phyloP scores from a whole-genome alignment of 2,329 filamentous ascomycete genomes.

The Colletotrichum camelliae region DNA sequence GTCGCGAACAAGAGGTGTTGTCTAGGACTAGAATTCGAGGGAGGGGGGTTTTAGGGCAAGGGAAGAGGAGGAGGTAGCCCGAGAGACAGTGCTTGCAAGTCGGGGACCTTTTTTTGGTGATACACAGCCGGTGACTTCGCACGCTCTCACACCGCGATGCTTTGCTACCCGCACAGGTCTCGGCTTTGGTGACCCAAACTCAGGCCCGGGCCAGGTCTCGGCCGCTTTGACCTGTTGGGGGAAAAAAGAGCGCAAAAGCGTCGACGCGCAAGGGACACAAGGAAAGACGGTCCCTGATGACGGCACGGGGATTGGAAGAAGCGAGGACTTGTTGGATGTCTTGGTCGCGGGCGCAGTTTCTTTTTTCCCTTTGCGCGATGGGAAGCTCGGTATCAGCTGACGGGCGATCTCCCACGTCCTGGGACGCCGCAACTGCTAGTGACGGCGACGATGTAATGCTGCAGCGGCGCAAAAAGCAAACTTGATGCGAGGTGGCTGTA shows the following conservation, averaged over 20 bases:
- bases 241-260: slow-evolving; percentile 6
- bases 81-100: not conserved
- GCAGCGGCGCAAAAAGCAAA: not conserved
- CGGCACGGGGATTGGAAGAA: not conserved
- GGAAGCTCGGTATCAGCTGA: slow-evolving; percentile 19
- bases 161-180: slow-evolving; percentile 10
- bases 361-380: not conserved
- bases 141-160: slow-evolving; percentile 11
- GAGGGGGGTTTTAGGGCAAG: not conserved
- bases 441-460: not conserved
- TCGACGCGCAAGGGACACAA: not conserved
- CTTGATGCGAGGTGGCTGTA: not conserved
- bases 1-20: not conserved
- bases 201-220: slow-evolving; percentile 13
- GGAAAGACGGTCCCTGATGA: not conserved
- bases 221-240: slow-evolving; percentile 16
- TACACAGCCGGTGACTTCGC: slow-evolving; percentile 20
- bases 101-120: slow-evolving; percentile 11
- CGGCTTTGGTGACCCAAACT: slow-evolving; percentile 11
- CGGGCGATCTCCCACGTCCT: not conserved
- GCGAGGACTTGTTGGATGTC: not conserved
- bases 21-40: not conserved
- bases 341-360: not conserved
- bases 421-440: not conserved
- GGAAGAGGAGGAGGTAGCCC: not conserved